phyloP scores from a whole-genome alignment of 2,329 filamentous ascomycete genomes.

The Fusarium decemcellulare region DNA sequence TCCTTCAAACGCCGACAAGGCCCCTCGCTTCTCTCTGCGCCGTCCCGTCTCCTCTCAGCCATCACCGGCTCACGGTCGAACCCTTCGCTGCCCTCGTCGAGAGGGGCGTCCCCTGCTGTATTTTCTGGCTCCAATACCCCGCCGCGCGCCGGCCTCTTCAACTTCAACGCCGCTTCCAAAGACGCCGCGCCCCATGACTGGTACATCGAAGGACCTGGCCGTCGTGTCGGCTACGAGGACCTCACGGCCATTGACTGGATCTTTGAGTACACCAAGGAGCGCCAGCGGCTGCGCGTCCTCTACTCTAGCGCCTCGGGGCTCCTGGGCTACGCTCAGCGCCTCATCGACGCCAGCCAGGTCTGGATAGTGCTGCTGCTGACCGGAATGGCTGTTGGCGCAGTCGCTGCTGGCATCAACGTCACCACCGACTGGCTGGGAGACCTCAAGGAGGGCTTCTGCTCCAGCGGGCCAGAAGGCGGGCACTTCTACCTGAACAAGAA shows the following conservation, averaged over 20 bases:
- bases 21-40: slow-evolving; percentile 60
- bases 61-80: slow-evolving; percentile 52
- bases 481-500: slow-evolving; percentile 91
- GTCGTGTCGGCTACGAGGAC: slow-evolving; percentile 94
- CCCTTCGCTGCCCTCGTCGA: slow-evolving; percentile 23
- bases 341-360: slow-evolving; percentile 89
- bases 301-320: slow-evolving; percentile 78
- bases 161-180: slow-evolving; percentile 53
- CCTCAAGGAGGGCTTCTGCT: slow-evolving; percentile 91
- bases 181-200: slow-evolving; percentile 77
- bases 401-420: slow-evolving; percentile 92
- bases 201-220: slow-evolving; percentile 90
- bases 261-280: slow-evolving; percentile 97
- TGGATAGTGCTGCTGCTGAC: slow-evolving; percentile 92
- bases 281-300: slow-evolving; percentile 86
- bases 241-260: slow-evolving; percentile 99
- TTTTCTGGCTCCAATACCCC: slow-evolving; percentile 28
- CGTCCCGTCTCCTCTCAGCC: slow-evolving; percentile 64
- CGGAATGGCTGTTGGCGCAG: slow-evolving; percentile 84
- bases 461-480: slow-evolving; percentile 80
- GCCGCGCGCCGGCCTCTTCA: slow-evolving; percentile 23
- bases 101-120: slow-evolving; percentile 38
- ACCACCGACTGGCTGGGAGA: slow-evolving; percentile 95
- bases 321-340: slow-evolving; percentile 78
- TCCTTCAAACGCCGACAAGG: slow-evolving; percentile 82